Percentiles rank a stretch among this genome's conserved stretches.
Conservation (phyloP, 306 rosid genomes). For the Potentilla sterilis region DNA sequence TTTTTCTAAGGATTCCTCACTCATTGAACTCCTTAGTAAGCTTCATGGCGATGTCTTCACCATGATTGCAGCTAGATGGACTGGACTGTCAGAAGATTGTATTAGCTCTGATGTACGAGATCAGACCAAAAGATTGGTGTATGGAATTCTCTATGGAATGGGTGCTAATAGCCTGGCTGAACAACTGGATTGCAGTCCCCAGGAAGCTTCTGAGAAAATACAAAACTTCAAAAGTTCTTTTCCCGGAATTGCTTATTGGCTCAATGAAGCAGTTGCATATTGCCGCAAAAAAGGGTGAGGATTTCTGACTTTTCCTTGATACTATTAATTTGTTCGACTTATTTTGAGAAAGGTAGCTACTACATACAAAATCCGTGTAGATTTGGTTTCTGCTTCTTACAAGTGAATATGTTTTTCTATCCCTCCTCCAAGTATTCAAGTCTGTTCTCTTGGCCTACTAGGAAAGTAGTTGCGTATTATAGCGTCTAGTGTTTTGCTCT, state of each 20-base stretch:
- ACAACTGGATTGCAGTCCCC: conserved; percentile 70
- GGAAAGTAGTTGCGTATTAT: not conserved
- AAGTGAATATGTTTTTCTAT: not conserved
- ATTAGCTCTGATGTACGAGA: conserved; percentile 68
- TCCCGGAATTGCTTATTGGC: conserved; percentile 96
- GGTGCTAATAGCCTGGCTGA: conserved; percentile 86
- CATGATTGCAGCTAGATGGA: conserved; percentile 93
- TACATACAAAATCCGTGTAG: not conserved
- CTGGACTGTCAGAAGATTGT: conserved; percentile 63
- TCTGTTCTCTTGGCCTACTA: not conserved
- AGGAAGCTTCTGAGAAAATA: conserved; percentile 81
- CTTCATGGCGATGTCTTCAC: conserved; percentile 77
- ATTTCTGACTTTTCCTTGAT: conserved; percentile 14
- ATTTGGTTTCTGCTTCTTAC: not conserved
- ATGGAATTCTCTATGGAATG: conserved; percentile 98
- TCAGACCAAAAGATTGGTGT: conserved; percentile 85
- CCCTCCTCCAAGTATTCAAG: not conserved
- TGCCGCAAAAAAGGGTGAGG: conserved; percentile 83
- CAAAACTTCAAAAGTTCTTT: conserved; percentile 74
- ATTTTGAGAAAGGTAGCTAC: conserved; percentile 16
- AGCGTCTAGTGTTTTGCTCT: not conserved
- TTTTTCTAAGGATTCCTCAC: conserved; percentile 76
- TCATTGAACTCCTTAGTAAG: conserved; percentile 69
- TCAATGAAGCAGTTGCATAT: conserved; percentile 63
- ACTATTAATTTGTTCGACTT: conserved; percentile 8